Conservation (phyloP, 2,329 filamentous ascomycete species). For the Leptographium procerum region DNA sequence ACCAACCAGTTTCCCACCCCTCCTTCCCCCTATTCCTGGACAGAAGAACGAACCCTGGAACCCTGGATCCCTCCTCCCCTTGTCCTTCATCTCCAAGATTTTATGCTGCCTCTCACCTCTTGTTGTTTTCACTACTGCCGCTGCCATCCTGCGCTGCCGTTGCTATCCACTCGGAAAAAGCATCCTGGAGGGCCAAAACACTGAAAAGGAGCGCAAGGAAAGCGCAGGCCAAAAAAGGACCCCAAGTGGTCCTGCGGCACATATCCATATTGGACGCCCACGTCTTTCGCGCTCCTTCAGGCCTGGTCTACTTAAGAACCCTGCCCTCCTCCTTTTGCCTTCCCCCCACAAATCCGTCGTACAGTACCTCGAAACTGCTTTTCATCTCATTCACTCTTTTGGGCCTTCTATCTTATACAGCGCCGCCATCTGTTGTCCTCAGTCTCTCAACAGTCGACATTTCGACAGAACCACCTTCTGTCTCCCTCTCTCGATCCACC, state of each 20-base stretch:
- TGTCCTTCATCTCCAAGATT: conserved; percentile 11
- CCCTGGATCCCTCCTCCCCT: conserved; percentile 7
- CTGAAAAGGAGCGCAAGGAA: background rate
- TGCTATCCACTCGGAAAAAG: conserved; percentile 3
- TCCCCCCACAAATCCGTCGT: conserved; percentile 6
- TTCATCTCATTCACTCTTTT: background rate
- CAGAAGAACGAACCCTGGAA: no score
- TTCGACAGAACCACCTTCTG: background rate
- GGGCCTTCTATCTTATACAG: background rate
- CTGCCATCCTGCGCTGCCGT: background rate
- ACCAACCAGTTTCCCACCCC: conserved; percentile 33
- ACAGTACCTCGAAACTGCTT: background rate
- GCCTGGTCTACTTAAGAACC: conserved; percentile 18
- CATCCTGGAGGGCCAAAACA: background rate
- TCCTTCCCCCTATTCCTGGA: background rate
- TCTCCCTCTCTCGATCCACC: background rate
- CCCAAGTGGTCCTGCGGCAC: background rate
- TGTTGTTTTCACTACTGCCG: background rate
- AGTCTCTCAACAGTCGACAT: background rate
- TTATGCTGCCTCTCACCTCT: conserved; percentile 7
- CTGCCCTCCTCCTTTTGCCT: conserved; percentile 10
- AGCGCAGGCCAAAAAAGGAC: background rate
- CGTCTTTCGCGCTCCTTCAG: conserved; percentile 13
- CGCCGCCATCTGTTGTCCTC: background rate
- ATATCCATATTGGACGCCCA: background rate